Evolutionary conservation across 78 protist genomes (phyloP).

Genomic region (Dictyostelium discoideum): dicty_2.7 NC_007088.5:4277001-4277500

Average conservation of each 20-base stretch:
- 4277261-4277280: conserved; percentile 14
- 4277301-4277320: not conserved
- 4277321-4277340: not conserved
- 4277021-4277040: no score
- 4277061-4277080: conserved; percentile 63
- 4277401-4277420: no score
- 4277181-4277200: conserved; percentile 84
- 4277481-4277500: not conserved
- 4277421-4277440: not conserved
- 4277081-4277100: conserved; percentile 82
- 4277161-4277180: conserved; percentile 92
- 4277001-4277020: not conserved
- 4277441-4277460: not conserved
- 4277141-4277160: conserved; percentile 91
- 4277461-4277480: not conserved
- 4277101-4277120: conserved; percentile 50
- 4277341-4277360: no score
- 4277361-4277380: not conserved
- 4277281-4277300: not conserved
- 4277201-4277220: not conserved
- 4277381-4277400: not conserved
- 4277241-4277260: conserved; percentile 7
- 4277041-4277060: no score
- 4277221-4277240: not conserved
- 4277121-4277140: conserved; percentile 77